Conservation (phyloP, 495 filamentous ascomycete species). For the Elasticomyces elasticus region DNA sequence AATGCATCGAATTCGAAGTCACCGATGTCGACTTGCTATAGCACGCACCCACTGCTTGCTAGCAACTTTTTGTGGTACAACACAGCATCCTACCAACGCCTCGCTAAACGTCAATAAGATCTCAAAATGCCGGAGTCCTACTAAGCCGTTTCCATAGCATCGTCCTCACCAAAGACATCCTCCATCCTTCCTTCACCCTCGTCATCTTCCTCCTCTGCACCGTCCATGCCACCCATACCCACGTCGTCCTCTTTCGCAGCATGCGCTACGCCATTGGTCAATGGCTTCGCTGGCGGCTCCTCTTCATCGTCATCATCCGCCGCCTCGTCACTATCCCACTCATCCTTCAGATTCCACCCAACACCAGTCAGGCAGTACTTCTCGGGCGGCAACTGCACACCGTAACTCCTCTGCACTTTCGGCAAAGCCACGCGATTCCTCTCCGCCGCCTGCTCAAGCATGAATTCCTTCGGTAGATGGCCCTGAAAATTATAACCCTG, state of each 20-base stretch:
- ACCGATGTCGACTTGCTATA: too few relatives aligned
- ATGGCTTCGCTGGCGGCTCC: conserved; percentile 26
- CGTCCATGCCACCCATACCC: conserved; percentile 69
- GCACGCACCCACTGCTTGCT: neutral
- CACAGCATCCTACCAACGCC: neutral
- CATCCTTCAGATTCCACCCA: conserved; percentile 72
- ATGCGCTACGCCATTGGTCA: neutral
- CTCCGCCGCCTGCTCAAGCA: conserved; percentile 72
- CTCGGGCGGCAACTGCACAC: conserved; percentile 79
- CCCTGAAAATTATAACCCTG: conserved; percentile 56
- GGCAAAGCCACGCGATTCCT: conserved; percentile 75
- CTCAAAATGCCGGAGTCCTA: neutral
- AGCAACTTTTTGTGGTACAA: neutral
- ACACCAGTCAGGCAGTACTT: conserved; percentile 79
- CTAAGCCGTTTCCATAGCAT: conserved; percentile 5
- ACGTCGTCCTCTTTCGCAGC: conserved; percentile 37
- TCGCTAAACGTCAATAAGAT: neutral
- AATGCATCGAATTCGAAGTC: neutral
- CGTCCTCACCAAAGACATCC: conserved; percentile 19
- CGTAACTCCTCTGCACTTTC: conserved; percentile 60
- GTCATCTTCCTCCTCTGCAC: conserved; percentile 41
- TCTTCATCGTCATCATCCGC: conserved; percentile 50
- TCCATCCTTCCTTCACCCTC: conserved; percentile 20
- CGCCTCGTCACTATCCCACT: conserved; percentile 49
- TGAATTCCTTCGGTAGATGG: conserved; percentile 67